Conservation (phyloP, 2,329 filamentous ascomycete genomes). For the Cyphellophora attinorum region DNA sequence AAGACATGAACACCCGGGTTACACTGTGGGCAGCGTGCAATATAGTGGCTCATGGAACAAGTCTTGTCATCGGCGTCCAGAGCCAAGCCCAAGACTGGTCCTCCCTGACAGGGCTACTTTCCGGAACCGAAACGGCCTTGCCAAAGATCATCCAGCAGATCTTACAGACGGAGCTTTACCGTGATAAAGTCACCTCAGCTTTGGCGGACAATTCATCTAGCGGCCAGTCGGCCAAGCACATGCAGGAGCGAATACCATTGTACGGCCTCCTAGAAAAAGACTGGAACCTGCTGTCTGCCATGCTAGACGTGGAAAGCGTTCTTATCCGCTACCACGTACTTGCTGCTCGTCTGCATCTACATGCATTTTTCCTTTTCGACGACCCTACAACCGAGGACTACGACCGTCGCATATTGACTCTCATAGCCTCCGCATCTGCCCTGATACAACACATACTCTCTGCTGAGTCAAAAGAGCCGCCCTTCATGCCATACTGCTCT, state of each 20-base stretch:
- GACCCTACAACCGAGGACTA: conserved; percentile 9
- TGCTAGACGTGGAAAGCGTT: too few species aligned
- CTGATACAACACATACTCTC: conserved; percentile 10
- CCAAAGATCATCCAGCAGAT: neutral
- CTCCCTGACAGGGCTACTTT: neutral
- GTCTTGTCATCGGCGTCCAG: conserved; percentile 6
- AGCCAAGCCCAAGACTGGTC: conserved; percentile 5
- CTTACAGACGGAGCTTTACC: neutral
- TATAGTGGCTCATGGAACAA: conserved; percentile 55
- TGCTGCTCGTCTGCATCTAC: conserved; percentile 16
- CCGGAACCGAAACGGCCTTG: conserved; percentile 1
- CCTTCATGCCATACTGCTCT: conserved; percentile 5
- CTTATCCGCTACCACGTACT: conserved; percentile 8
- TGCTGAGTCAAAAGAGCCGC: conserved; percentile 1
- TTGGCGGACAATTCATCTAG: neutral
- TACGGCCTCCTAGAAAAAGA: neutral
- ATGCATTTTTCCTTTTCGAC: conserved; percentile 19
- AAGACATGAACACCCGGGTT: conserved; percentile 53
- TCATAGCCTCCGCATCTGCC: conserved; percentile 10
- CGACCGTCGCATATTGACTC: conserved; percentile 9
- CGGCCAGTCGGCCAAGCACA: neutral
- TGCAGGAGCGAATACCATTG: too few species aligned
- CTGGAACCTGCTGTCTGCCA: neutral
- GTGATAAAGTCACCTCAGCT: conserved; percentile 1
- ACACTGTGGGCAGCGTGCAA: conserved; percentile 60